Evolutionary conservation across 805 yeast genomes (phyloP), one percentile per base, ranked within the genome.

Genomic region (Yamadazyma akitaensis): DNA sequence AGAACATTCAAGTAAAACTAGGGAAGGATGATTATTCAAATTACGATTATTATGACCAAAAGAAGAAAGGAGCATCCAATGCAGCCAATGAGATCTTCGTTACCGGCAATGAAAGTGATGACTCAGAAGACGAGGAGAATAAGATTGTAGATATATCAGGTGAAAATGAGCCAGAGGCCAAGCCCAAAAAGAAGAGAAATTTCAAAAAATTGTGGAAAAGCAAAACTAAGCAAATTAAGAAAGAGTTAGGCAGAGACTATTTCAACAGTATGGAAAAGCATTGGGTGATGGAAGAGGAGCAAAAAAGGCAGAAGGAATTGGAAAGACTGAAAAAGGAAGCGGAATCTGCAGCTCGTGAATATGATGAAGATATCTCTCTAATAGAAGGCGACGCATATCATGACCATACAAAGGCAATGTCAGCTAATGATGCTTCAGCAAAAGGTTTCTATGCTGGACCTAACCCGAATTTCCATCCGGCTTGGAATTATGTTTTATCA

Each of bases 401-500:
- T 21, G 6, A 21, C 24, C 24, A 21, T 5, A 5, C 24, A 7
- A 21, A 21, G 24, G 24, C 24, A 21, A 7, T 21, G 24, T 5
- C 24, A 21, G 24, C 6, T 7, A 13, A 11, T 28, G 32, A 28
- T 12, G 19, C 26, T 2, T 5, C 33, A 13, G 11, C 16, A 9
- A 19, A 30, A 17, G 36, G 28, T 5, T 52, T 54, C 51, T 7
- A 50, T 36, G 53, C 55, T 12, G 53, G 51, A 1, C 55, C 37
- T 8, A 51, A 49, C 28, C 62, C 63, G 6, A 51, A 65, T 13
- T 69, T 68, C 44, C 62, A 62, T 44, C 74, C 74, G 2, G 45
- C 58, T 10, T 71, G 76, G 76, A 63, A 62, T 42, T 65, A 63
- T 47, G 26, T 69, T 14, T 56, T 70, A 18, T 65, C 73, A 9